phyloP scores from a whole-genome alignment of 441 rosid genomes.

The Adansonia grandidieri region DNA sequence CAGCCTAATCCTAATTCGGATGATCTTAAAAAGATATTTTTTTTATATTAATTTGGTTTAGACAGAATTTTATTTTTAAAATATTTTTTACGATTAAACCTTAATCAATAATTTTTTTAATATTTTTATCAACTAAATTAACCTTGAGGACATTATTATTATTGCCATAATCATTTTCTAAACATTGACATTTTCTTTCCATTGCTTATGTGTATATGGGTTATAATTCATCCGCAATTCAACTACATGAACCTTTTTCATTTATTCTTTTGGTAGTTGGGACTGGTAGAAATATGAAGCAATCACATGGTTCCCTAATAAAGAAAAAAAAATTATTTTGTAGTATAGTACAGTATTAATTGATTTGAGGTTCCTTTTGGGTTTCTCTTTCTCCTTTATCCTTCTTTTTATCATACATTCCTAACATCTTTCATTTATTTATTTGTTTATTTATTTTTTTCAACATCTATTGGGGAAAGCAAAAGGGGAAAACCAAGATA shows the following conservation, averaged over 20 bases:
- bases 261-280: constrained; percentile 4
- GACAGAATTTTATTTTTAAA: no score
- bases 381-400: constrained; percentile 26
- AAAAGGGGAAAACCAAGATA: constrained; percentile 26
- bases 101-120: no score
- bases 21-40: no score
- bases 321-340: not conserved
- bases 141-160: no score
- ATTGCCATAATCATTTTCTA: not conserved
- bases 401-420: constrained; percentile 9
- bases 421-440: not conserved
- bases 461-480: constrained; percentile 16
- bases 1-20: no score
- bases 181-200: not conserved
- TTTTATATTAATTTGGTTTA: no score
- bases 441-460: not conserved
- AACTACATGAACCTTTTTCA: not conserved
- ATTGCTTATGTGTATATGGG: not conserved
- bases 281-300: constrained; percentile 61
- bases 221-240: not conserved
- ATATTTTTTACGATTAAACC: no score
- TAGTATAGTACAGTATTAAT: constrained; percentile 10
- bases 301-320: constrained; percentile 44
- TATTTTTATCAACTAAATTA: no score
- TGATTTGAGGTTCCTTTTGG: constrained; percentile 36